Base-by-base conservation (phyloP, 2,329 filamentous ascomycete genomes). In the Verticillium longisporum region DNA sequence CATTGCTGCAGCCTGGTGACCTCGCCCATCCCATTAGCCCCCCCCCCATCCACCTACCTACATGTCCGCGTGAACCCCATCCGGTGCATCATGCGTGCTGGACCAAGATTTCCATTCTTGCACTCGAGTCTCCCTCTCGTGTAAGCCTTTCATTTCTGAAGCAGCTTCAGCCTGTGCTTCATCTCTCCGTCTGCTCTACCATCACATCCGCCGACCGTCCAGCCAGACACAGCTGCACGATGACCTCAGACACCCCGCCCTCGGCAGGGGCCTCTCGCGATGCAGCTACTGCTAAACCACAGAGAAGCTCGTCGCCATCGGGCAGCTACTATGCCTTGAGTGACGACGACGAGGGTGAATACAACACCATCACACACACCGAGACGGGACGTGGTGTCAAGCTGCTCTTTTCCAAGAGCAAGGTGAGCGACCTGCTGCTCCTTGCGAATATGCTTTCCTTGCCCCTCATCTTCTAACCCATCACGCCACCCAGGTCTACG, bases 271-370 rank as follows among this genome's bases (percentile, higher is more conserved):
- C 41, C 41, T 50, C 41, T n/a, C 41, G 41, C 41, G 41, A 50
- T 50, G 41, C 41, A 10, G 15, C 41, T 9, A 3, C 41, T 1
- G 6, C 41, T n/a, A 50, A 26, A 58, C 70, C 69, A 33, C 75
- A 68, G 41, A 76, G 76, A 60, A 69, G 81, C 58, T 68, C 86
- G 14, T 97, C 93, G 38, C 92, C 93, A 2, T 85, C 90, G 2
- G 91, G 88, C 59, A 96, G 92, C 69, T 95, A 94, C 80, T 97
- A 97, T 80, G 94, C 94, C 71, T 82, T 98, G 82, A 97, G 91
- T 75, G 96, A 99, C 78, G 92, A 97, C 71, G 93, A 97, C 65
- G 95, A 98, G 76, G 90, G 89, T 67, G 95, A 91, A 55, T 99
- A 99, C 78, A 91, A 96, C 73, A 98, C 92, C 18, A 92, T 99